Base-by-base conservation (phyloP, 495 filamentous ascomycete species). In the Hypoxylon cercidicola region DNA sequence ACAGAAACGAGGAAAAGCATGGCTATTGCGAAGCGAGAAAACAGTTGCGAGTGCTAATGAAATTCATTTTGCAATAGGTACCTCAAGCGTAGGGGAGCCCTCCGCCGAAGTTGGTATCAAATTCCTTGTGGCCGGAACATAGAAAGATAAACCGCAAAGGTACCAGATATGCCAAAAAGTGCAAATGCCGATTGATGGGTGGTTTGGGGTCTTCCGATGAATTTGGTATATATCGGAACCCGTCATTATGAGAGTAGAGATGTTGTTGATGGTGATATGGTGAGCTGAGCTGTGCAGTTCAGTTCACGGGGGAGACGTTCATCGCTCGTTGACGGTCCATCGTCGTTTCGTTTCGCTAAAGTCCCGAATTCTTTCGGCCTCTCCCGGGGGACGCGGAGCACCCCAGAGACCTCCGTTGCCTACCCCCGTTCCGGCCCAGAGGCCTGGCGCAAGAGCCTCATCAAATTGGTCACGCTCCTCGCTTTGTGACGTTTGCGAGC, bases 261-360 rank as follows among this genome's bases (percentile, higher is more conserved):
- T 11, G 8, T 19, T 23, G 30, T 46, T 30, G 20, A 2, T 47
- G 3, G n/a, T 43, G 9, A 21, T 43, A 6, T 1, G 34, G 41
- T 28, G 11, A 16, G 50, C n/a, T 25, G 19, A 25, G 1, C 7
- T n/a, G 30, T n/a, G 20, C 35, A 28, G 11, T 11, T n/a, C 2
- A 25, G 44, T 28, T 13, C 7, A 28, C 28, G 41, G 15, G 2
- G 12, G 1, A 9, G 9, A 18, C 1, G 5, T 50, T 74, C 53
- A 74, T 55, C 73, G 70, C 41, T 81, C 78, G 6, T 74, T 80
- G 9, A 81, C 77, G 0, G 79, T 79, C 80, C 80, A 82, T 44
- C 79, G 72, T 50, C 80, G 66, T 60, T 82, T 82, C 2, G 68
- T 68, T 1, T 68, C 66, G 25, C 57, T 78, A 9, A 76, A 49